A percentile compares a stretch with the other conserved stretches of the same genome.
These are phyloP conservation scores for Gamarada debralockiae DNA, from an alignment of 495 filamentous ascomycete species.

Conservation along the genomic window DNA sequence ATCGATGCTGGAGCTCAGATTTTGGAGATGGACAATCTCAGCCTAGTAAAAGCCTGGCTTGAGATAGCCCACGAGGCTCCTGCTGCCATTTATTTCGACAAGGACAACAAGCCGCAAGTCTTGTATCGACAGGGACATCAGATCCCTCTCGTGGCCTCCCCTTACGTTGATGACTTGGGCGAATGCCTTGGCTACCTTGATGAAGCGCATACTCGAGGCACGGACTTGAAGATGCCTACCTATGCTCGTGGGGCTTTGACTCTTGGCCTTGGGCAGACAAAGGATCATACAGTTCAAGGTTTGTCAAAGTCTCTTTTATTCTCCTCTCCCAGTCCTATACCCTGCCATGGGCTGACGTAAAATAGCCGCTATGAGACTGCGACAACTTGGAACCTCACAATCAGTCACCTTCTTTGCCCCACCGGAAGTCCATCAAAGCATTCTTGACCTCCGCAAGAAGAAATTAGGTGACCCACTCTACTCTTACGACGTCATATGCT, in stretches of 20 bases:
- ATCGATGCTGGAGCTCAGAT: constrained; percentile 52
- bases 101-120: constrained; percentile 41
- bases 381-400: constrained; percentile 35
- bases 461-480: background rate
- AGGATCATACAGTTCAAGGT: constrained; percentile 61
- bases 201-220: constrained; percentile 59
- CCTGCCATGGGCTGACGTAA: background rate
- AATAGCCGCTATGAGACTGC: constrained; percentile 46
- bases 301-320: background rate
- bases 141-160: constrained; percentile 40
- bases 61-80: constrained; percentile 25
- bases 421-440: constrained; percentile 40
- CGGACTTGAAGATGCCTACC: constrained; percentile 51
- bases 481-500: constrained; percentile 33
- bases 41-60: constrained; percentile 46
- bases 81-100: constrained; percentile 46
- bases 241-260: constrained; percentile 49
- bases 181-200: constrained; percentile 57
- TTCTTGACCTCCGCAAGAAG: constrained; percentile 20
- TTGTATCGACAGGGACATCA: constrained; percentile 37
- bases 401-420: constrained; percentile 40
- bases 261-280: constrained; percentile 49
- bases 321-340: background rate
- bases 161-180: constrained; percentile 44
- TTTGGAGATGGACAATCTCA: constrained; percentile 40